These are phyloP conservation scores for Alternaria novae-zelandiae DNA, from an alignment of 2,329 filamentous ascomycete genomes.

Conservation along the genomic window DNA sequence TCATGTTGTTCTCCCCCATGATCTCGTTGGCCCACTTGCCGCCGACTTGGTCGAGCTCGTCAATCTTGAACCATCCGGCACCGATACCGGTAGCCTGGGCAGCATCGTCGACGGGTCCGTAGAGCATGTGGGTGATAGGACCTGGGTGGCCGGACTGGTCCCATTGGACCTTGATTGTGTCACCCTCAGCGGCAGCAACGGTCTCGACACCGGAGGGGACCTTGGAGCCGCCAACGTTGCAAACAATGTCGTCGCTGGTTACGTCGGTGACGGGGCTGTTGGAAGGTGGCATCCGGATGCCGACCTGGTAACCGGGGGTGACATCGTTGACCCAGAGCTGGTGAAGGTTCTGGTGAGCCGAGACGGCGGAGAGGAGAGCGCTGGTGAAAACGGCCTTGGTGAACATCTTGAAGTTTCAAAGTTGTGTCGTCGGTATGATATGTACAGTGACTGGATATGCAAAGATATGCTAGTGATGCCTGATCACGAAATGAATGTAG, in stretches of 20 bases:
- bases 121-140: constrained; percentile 45
- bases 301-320: constrained; percentile 39
- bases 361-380: constrained; percentile 34
- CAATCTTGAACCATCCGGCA: constrained; percentile 48
- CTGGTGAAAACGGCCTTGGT: constrained; percentile 36
- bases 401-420: constrained; percentile 34
- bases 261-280: constrained; percentile 45
- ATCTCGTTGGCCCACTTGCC: constrained; percentile 46
- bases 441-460: constrained; percentile 12
- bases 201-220: constrained; percentile 39
- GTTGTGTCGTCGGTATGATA: constrained; percentile 5
- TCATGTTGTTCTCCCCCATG: constrained; percentile 48
- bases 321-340: constrained; percentile 41
- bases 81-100: constrained; percentile 38
- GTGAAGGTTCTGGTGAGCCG: constrained; percentile 43
- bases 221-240: constrained; percentile 40
- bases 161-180: constrained; percentile 44
- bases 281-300: constrained; percentile 43
- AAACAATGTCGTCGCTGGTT: constrained; percentile 41
- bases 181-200: constrained; percentile 34
- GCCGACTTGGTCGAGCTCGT: constrained; percentile 34
- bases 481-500: constrained; percentile 32
- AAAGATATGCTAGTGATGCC: constrained; percentile 18
- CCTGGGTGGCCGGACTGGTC: constrained; percentile 43
- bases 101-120: constrained; percentile 62